Base-by-base conservation (phyloP, 257 asterid species). In the Jacaranda copaia region DNA sequence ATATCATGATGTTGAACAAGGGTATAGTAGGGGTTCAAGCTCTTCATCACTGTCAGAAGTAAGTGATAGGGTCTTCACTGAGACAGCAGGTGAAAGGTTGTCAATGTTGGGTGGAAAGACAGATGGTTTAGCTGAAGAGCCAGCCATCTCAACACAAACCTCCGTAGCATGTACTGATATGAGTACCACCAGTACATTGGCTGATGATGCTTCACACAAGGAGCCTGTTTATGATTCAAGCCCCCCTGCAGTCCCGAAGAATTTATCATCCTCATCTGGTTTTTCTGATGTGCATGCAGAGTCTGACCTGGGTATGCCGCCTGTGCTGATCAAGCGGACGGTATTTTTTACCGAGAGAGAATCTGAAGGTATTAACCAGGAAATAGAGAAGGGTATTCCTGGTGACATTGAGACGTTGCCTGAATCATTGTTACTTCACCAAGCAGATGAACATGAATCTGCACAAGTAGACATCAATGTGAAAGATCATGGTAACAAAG, bases 201-300 rank as follows among this genome's bases (percentile, higher is more conserved):
- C 39, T 5, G 86, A 80, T 62, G 91, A 88, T 11, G 59, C 49
- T 11, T 77, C 82, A 48, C 87, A 62, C 43, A 87, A 71, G 73
- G 94, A 79, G 56, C 97, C 98, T n/a, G 87, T 91, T 81, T 89
- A 89, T 70, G 97, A 93, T 80, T 77, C 88, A 10, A 93, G 98
- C 82, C 97, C 98, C 7, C 32, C 87, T 42, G 48, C 84, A 49
- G 46, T 40, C 62, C 75, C 71, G 77, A 81, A 77, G 77, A 85
- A 76, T 68, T 73, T 72, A 12, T 82, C 87, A 52, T 68, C 75
- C 77, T 74, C 89, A 49, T 83, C 91, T 32, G 58, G 77, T 38
- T 79, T 81, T 70, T 82, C 87, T n/a, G 86, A 84, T 61, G 72
- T 70, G 71, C 82, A 79, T 51, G 84, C 51, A 38, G 91, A 85